Evolutionary conservation across 1,284 basidiomycete species (phyloP).

Genomic region (Rhodotorula glutinis): DNA sequence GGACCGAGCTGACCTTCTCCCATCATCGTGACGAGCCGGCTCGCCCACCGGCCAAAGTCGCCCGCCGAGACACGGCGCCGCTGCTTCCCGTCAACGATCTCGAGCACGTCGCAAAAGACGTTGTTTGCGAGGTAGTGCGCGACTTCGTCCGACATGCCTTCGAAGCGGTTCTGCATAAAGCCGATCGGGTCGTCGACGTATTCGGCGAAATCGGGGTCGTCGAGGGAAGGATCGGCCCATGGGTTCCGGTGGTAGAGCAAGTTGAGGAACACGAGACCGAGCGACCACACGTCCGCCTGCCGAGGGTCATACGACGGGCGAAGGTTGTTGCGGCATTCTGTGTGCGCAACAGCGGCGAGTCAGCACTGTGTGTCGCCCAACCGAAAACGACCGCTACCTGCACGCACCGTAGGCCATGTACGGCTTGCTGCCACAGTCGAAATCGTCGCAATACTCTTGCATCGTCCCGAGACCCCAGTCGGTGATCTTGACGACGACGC

Average conservation of each 20-base stretch:
- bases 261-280: conserved; percentile 97
- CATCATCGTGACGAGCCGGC: conserved; percentile 63
- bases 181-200: conserved; percentile 74
- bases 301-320: conserved; percentile 87
- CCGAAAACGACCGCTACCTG: neutral
- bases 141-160: conserved; percentile 82
- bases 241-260: conserved; percentile 98
- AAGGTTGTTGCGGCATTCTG: conserved; percentile 96
- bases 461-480: conserved; percentile 95
- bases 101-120: conserved; percentile 79
- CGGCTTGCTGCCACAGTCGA: conserved; percentile 97
- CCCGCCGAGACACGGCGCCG: conserved; percentile 64
- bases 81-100: conserved; percentile 50
- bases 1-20: conserved; percentile 27
- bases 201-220: conserved; percentile 69
- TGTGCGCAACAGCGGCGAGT: neutral
- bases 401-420: conserved; percentile 93
- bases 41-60: conserved; percentile 83
- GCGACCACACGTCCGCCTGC: conserved; percentile 96
- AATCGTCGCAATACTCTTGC: conserved; percentile 82
- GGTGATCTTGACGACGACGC: conserved; percentile 77
- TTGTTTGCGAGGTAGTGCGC: conserved; percentile 79
- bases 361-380: no score
- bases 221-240: conserved; percentile 86
- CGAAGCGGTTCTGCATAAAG: conserved; percentile 86